phyloP scores from a whole-genome alignment of 1,284 basidiomycete genomes.

The Polyporus tsugae region DNA sequence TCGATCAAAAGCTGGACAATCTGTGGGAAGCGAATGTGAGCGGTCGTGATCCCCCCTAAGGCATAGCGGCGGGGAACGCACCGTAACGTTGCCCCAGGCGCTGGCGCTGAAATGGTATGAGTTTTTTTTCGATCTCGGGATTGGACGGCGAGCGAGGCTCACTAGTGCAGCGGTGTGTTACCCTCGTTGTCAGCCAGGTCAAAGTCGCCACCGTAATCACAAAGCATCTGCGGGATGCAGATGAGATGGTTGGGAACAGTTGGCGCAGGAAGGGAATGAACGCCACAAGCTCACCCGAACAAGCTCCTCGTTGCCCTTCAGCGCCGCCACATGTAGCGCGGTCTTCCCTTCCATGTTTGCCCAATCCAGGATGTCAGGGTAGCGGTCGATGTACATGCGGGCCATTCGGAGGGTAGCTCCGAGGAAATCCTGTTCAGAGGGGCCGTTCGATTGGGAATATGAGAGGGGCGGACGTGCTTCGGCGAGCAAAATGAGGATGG shows the following conservation, averaged over 20 bases:
- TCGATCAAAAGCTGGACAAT: conserved; percentile 90
- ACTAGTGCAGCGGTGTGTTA: conserved; percentile 95
- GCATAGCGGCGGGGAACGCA: conserved; percentile 46
- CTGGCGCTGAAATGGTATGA: conserved; percentile 66
- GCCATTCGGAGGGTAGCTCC: conserved; percentile 83
- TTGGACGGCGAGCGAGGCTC: conserved; percentile 43
- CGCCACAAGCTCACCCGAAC: conserved; percentile 67
- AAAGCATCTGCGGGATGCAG: conserved; percentile 71
- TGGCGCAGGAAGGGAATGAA: conserved; percentile 33
- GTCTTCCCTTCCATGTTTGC: conserved; percentile 89
- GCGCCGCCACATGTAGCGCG: conserved; percentile 86
- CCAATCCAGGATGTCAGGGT: conserved; percentile 89
- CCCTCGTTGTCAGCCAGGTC: conserved; percentile 91
- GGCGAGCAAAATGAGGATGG: conserved; percentile 88
- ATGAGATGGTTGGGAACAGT: conserved; percentile 13
- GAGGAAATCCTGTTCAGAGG: conserved; percentile 66
- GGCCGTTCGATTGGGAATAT: conserved; percentile 54
- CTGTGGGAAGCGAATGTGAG: conserved; percentile 47
- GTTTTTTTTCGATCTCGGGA: conserved; percentile 17
- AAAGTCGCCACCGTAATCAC: conserved; percentile 88
- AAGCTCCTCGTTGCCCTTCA: conserved; percentile 90
- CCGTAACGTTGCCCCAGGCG: conserved; percentile 83
- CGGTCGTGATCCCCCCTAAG: conserved; percentile 10
- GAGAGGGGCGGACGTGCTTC: conserved; percentile 68
- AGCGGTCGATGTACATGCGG: conserved; percentile 81